These are phyloP conservation scores for Alternaria gaisen DNA, from an alignment of 2,329 filamentous ascomycete genomes.

Conservation along the genomic window DNA sequence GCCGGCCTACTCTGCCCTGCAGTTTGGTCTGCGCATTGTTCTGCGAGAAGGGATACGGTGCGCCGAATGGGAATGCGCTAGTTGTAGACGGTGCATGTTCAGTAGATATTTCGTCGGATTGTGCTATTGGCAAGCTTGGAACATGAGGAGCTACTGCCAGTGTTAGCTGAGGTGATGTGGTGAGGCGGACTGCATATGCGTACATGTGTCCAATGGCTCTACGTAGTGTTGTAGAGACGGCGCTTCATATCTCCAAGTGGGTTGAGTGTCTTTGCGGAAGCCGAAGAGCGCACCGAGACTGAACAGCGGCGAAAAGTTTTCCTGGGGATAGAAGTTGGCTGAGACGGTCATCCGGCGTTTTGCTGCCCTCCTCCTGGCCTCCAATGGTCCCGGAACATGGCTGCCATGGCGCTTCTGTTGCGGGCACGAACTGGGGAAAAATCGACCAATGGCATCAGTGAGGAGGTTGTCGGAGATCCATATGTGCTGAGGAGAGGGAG, in stretches of 20 bases:
- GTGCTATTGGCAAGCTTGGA: conserved; percentile 1
- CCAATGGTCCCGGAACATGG: conserved; percentile 69
- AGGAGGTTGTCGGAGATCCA: conserved; percentile 70
- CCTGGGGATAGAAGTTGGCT: conserved; percentile 50
- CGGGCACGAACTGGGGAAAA: conserved; percentile 57
- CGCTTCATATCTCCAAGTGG: conserved; percentile 48
- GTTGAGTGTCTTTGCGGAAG: conserved; percentile 29
- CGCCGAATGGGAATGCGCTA: background rate
- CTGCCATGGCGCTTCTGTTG: conserved; percentile 65
- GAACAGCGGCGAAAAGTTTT: conserved; percentile 34
- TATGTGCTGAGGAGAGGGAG: conserved; percentile 55
- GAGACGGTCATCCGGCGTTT: conserved; percentile 64
- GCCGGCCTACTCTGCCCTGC: background rate
- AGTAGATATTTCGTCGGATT: background rate
- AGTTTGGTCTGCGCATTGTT: background rate
- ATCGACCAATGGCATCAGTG: conserved; percentile 60
- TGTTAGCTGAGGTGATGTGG: conserved; percentile 2
- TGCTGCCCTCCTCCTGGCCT: conserved; percentile 64
- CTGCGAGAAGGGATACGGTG: conserved; percentile 13
- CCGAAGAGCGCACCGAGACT: conserved; percentile 42
- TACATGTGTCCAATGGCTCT: conserved; percentile 29
- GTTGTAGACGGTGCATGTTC: conserved; percentile 4
- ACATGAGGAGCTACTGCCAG: conserved; percentile 4
- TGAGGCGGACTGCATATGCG: conserved; percentile 10
- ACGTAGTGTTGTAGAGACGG: conserved; percentile 32